A percentile compares a stretch with the other conserved stretches of the same genome.
phyloP scores from a whole-genome alignment of 139 green algal genomes.

The Coelastrella sp. region DNA sequence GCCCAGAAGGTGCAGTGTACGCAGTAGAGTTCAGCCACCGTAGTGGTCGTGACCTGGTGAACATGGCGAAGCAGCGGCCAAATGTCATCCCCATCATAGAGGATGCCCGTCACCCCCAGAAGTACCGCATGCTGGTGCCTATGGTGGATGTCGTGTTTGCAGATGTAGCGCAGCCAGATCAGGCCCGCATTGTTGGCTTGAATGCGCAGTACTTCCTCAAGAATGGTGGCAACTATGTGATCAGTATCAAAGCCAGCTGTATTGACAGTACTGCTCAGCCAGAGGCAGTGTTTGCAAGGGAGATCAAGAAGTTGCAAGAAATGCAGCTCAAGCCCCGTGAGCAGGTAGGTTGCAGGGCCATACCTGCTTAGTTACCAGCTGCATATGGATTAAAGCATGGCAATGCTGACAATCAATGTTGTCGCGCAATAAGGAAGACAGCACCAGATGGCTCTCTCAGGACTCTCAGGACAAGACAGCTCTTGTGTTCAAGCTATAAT shows the following conservation, averaged over 20 bases:
- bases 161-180: slow-evolving; percentile 97
- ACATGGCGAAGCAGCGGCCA: slow-evolving; percentile 99
- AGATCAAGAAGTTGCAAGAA: slow-evolving; percentile 99
- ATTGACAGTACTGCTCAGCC: slow-evolving; percentile 98
- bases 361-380: too few relatives aligned
- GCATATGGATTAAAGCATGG: too few relatives aligned
- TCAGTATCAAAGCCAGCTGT: slow-evolving; percentile 99
- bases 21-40: slow-evolving; percentile 99
- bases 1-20: slow-evolving; percentile 96
- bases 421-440: too few relatives aligned
- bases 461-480: too few relatives aligned
- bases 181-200: slow-evolving; percentile 96
- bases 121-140: slow-evolving; percentile 99
- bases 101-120: slow-evolving; percentile 92
- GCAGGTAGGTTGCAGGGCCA: slow-evolving; percentile 71
- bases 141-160: slow-evolving; percentile 99
- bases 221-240: slow-evolving; percentile 97
- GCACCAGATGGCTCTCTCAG: too few relatives aligned
- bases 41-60: slow-evolving; percentile 96
- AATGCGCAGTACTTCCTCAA: slow-evolving; percentile 99
- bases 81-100: slow-evolving; percentile 99
- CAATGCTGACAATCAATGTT: too few relatives aligned
- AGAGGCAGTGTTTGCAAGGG: slow-evolving; percentile 97
- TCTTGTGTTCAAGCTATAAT: too few relatives aligned
- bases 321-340: slow-evolving; percentile 97